These are phyloP conservation scores for Acephala macrosclerotiorum DNA, from an alignment of 2,329 filamentous ascomycete species.

Conservation along the genomic window DNA sequence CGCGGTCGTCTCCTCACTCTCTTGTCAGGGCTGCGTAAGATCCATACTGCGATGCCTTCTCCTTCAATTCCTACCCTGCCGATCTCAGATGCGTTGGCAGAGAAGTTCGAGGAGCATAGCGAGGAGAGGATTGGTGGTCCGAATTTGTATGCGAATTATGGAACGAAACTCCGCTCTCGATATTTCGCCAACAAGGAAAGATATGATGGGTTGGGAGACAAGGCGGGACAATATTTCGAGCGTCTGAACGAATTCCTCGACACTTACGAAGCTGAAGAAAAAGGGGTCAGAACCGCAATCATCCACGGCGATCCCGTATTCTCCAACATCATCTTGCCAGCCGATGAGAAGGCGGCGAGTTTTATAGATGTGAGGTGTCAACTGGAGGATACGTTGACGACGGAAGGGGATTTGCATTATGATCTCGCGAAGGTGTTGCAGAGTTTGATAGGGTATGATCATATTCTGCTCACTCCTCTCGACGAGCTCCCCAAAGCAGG, in stretches of 20 bases:
- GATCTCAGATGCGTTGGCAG: constrained; percentile 33
- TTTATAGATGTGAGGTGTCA: constrained; percentile 22
- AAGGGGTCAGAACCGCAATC: constrained; percentile 12
- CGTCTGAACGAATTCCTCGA: constrained; percentile 21
- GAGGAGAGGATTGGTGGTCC: not conserved
- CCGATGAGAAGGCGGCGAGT: constrained; percentile 8
- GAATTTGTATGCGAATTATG: constrained; percentile 20
- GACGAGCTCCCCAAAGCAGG: not conserved
- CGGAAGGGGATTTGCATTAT: constrained; percentile 18
- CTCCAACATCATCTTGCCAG: constrained; percentile 8
- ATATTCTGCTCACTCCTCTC: constrained; percentile 14
- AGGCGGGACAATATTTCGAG: constrained; percentile 7
- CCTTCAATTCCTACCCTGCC: constrained; percentile 32
- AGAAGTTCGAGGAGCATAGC: constrained; percentile 17
- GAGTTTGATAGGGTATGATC: constrained; percentile 17
- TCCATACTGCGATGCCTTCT: constrained; percentile 36
- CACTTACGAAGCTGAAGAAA: constrained; percentile 20
- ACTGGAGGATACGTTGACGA: constrained; percentile 10
- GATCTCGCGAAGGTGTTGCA: constrained; percentile 20
- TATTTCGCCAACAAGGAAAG: constrained; percentile 10
- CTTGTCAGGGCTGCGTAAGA: constrained; percentile 37
- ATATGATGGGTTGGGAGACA: not conserved
- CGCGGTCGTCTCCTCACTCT: constrained; percentile 40
- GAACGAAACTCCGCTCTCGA: constrained; percentile 12
- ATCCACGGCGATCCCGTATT: constrained; percentile 23